phyloP scores from a whole-genome alignment of 140 eudicot genomes.

The Erigeron philadelphicus region DNA sequence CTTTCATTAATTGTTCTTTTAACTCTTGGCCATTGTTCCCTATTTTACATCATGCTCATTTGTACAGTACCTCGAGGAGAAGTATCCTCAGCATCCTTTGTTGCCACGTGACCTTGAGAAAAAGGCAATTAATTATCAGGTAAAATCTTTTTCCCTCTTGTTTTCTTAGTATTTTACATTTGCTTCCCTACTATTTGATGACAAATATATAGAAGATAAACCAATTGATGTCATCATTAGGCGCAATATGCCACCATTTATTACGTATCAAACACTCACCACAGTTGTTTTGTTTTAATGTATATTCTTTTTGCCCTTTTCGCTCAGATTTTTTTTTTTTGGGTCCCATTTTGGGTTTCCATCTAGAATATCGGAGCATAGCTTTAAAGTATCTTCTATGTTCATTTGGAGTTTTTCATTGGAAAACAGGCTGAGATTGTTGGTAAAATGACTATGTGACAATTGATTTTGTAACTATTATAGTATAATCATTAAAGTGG shows the following conservation, averaged over 20 bases:
- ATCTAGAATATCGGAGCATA: no score
- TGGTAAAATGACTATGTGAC: no score
- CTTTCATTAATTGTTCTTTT: background rate
- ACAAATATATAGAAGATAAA: background rate
- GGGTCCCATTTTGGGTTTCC: no score
- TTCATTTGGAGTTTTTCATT: no score
- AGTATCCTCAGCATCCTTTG: slow-evolving; percentile 59
- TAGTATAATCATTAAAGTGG: no score
- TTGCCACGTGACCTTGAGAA: slow-evolving; percentile 50
- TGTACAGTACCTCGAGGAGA: slow-evolving; percentile 69
- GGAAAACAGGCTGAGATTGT: no score
- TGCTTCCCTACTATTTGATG: background rate
- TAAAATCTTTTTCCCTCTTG: slow-evolving; percentile 21
- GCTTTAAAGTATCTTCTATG: no score
- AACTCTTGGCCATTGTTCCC: background rate
- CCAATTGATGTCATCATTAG: background rate
- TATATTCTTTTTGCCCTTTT: no score
- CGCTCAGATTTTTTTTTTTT: background rate
- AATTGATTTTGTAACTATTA: no score
- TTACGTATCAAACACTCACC: background rate
- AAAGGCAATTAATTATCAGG: slow-evolving; percentile 74
- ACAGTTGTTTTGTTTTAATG: background rate
- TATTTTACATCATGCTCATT: slow-evolving; percentile 5
- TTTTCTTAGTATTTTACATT: background rate
- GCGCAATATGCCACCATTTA: background rate